phyloP scores from a whole-genome alignment of 2,329 filamentous ascomycete species.

The Lachnum nothofagi region DNA sequence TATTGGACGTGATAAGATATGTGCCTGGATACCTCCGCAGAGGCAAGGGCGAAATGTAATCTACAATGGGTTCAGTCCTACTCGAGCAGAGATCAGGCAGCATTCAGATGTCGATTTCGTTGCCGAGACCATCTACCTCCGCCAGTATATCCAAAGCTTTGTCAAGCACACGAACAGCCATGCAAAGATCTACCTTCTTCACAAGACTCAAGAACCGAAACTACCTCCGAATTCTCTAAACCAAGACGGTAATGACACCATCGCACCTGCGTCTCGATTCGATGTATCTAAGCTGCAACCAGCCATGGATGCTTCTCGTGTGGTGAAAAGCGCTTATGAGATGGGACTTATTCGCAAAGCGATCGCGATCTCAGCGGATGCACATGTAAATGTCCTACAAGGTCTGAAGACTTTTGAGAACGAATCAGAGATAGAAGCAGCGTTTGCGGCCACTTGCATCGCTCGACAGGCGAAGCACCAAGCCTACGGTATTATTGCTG shows the following conservation, averaged over 20 bases:
- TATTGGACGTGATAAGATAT: constrained; percentile 55
- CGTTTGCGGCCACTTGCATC: constrained; percentile 69
- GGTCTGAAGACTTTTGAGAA: constrained; percentile 59
- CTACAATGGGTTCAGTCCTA: constrained; percentile 59
- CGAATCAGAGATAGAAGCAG: constrained; percentile 78
- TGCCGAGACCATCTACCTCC: constrained; percentile 48
- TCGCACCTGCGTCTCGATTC: constrained; percentile 30
- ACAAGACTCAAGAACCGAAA: constrained; percentile 37
- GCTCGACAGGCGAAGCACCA: constrained; percentile 68
- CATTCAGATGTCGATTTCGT: constrained; percentile 68
- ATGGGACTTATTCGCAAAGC: constrained; percentile 75
- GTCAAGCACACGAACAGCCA: constrained; percentile 32
- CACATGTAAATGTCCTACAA: constrained; percentile 68
- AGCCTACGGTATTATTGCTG: constrained; percentile 86
- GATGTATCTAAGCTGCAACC: constrained; percentile 53
- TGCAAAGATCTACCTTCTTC: constrained; percentile 40
- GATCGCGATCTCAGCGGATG: constrained; percentile 71
- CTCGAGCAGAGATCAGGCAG: constrained; percentile 54
- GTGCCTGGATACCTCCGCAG: constrained; percentile 68
- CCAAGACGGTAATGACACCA: neutral
- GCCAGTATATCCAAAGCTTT: constrained; percentile 47
- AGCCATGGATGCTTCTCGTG: constrained; percentile 74
- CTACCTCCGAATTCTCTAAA: neutral
- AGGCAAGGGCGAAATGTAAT: constrained; percentile 54
- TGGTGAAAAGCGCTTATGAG: constrained; percentile 83